These are phyloP conservation scores for Chlamydomonas applanata DNA, from an alignment of 139 green algal species.

Conservation along the genomic window DNA sequence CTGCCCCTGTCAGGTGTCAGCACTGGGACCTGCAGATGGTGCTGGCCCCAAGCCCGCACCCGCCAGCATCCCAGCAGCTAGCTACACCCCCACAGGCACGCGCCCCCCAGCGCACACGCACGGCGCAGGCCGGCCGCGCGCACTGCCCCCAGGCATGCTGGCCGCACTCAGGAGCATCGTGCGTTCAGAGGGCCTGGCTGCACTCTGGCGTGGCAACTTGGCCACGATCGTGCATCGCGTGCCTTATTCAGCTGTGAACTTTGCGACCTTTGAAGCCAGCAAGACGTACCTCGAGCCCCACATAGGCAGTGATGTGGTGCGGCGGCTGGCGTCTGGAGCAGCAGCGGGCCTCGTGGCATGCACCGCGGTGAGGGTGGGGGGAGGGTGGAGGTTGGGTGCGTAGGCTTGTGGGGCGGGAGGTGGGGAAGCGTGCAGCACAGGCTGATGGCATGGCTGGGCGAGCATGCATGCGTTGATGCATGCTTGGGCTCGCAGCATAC, in stretches of 20 bases:
- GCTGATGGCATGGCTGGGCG: not conserved
- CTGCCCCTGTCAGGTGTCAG: not conserved
- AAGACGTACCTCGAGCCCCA: conserved; percentile 19
- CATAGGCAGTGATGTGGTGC: conserved; percentile 39
- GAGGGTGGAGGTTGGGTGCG: not conserved
- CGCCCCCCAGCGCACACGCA: no score
- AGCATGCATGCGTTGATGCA: no score
- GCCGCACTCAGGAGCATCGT: conserved; percentile 38
- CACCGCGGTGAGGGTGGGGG: conserved; percentile 58
- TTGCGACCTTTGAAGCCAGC: conserved; percentile 85
- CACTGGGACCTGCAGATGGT: conserved; percentile 5
- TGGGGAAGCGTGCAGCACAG: not conserved
- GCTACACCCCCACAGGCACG: not conserved
- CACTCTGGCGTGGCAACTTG: conserved; percentile 93
- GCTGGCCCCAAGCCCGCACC: no score
- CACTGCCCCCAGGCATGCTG: not conserved
- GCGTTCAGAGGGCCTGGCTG: conserved; percentile 66
- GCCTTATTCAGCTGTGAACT: conserved; percentile 95
- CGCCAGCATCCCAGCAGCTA: not conserved
- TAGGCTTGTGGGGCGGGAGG: not conserved
- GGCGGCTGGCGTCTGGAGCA: conserved; percentile 69
- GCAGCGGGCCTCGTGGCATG: conserved; percentile 80
- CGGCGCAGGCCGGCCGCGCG: not conserved
- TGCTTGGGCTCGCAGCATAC: no score
- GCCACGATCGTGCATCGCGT: conserved; percentile 91